A percentile compares a stretch with the other conserved stretches of the same genome.
Conservation (phyloP, 495 filamentous ascomycete genomes). For the Trichocladium antarcticum region DNA sequence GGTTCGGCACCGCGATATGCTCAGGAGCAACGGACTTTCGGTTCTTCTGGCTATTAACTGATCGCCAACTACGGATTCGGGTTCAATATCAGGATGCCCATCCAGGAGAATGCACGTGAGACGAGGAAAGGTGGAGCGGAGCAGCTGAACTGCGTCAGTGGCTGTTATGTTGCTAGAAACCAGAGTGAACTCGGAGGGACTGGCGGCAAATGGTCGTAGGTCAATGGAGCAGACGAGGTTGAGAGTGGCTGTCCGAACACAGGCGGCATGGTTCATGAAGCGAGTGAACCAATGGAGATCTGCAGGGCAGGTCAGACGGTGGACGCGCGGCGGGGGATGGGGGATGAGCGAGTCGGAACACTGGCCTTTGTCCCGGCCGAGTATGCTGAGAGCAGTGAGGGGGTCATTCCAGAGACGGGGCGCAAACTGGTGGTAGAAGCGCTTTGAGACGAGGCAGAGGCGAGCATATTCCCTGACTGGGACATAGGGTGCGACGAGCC, state of each 20-base stretch:
- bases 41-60: neutral
- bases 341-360: neutral
- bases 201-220: conserved; percentile 28
- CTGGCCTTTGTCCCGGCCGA: conserved; percentile 30
- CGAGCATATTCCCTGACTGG: conserved; percentile 23
- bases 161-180: conserved; percentile 23
- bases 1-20: conserved; percentile 24
- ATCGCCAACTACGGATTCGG: conserved; percentile 10
- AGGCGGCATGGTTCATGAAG: conserved; percentile 23
- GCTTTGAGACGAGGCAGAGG: conserved; percentile 34
- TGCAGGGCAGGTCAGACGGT: conserved; percentile 12
- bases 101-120: conserved; percentile 33
- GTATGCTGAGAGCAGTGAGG: conserved; percentile 19
- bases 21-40: conserved; percentile 23
- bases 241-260: conserved; percentile 20
- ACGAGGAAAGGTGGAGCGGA: conserved; percentile 25
- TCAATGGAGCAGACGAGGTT: conserved; percentile 29
- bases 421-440: conserved; percentile 35
- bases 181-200: conserved; percentile 21
- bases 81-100: conserved; percentile 27
- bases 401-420: conserved; percentile 40
- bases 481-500: conserved; percentile 30
- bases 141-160: conserved; percentile 20
- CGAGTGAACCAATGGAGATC: conserved; percentile 31
- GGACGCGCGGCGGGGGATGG: neutral